Conservation (phyloP, 2,329 filamentous ascomycete species). For the Aspergillus proliferans region DNA sequence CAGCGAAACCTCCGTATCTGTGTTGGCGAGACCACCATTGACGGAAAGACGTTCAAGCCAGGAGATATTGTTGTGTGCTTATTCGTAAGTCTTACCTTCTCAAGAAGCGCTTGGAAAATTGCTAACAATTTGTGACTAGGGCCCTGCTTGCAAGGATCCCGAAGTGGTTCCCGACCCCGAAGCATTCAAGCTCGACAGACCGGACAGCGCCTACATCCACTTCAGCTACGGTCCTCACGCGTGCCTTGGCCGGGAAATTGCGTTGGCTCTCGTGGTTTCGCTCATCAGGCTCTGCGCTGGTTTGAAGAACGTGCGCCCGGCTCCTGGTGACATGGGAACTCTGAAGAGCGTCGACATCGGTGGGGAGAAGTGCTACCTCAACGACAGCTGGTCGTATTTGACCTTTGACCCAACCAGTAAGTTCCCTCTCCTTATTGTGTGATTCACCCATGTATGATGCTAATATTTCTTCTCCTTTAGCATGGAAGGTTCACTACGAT, state of each 20-base stretch:
- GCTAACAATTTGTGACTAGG: conserved; percentile 2
- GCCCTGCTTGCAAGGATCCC: conserved; percentile 31
- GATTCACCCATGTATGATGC: not conserved
- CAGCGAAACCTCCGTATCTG: conserved; percentile 37
- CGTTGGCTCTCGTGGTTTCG: conserved; percentile 36
- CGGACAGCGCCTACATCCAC: conserved; percentile 35
- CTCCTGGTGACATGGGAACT: conserved; percentile 41
- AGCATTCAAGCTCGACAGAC: conserved; percentile 41
- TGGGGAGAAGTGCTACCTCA: conserved; percentile 40
- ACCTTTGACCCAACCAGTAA: conserved; percentile 44
- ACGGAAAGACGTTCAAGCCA: conserved; percentile 35
- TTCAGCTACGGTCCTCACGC: conserved; percentile 46
- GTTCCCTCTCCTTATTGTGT: conserved; percentile 1
- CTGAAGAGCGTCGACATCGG: conserved; percentile 39
- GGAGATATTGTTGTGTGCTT: conserved; percentile 35
- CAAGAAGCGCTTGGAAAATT: too few species aligned
- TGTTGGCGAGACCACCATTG: conserved; percentile 28
- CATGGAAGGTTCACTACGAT: conserved; percentile 15
- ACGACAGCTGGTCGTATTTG: conserved; percentile 46
- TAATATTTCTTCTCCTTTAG: conserved; percentile 3
- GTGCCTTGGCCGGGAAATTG: conserved; percentile 40
- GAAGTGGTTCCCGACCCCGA: conserved; percentile 32
- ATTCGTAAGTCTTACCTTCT: conserved; percentile 8
- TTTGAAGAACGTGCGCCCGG: conserved; percentile 42
- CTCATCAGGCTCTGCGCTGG: conserved; percentile 40